Percentiles rank a stretch among this genome's conserved stretches.
Evolutionary conservation across 139 green algal species (phyloP).

Genomic region (Haematococcus lacustris): DNA sequence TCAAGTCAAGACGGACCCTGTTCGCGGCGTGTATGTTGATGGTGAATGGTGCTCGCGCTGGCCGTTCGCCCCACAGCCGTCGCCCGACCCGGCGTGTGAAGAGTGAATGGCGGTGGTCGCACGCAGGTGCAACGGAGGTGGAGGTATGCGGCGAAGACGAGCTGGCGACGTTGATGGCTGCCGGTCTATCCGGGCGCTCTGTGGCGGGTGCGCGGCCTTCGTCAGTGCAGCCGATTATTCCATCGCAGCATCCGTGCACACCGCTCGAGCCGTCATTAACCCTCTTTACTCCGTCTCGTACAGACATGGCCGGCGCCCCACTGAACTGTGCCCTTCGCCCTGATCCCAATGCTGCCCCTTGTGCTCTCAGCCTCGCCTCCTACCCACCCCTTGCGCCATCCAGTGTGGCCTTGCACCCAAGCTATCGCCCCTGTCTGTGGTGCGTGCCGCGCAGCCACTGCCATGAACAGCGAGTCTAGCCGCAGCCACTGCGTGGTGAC

Average conservation of each 20-base stretch:
- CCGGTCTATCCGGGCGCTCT: slow-evolving; percentile 34
- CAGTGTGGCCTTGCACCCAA: not conserved
- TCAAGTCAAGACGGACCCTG: slow-evolving; percentile 39
- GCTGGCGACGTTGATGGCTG: slow-evolving; percentile 43
- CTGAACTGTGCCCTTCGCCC: too few relatives aligned
- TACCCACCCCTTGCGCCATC: too few relatives aligned
- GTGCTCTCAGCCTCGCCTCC: too few relatives aligned
- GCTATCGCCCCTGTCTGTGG: not conserved
- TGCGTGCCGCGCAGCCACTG: slow-evolving; percentile 38
- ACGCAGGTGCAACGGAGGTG: slow-evolving; percentile 19
- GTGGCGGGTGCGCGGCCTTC: slow-evolving; percentile 27
- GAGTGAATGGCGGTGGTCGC: too few relatives aligned
- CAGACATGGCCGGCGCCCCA: too few relatives aligned
- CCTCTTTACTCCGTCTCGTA: too few relatives aligned
- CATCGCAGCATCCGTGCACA: slow-evolving; percentile 2
- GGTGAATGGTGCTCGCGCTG: slow-evolving; percentile 21
- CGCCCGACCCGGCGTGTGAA: too few relatives aligned
- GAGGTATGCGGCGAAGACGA: slow-evolving; percentile 39
- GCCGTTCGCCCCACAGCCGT: too few relatives aligned
- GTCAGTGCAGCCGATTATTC: not conserved
- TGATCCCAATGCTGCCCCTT: too few relatives aligned
- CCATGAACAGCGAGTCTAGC: slow-evolving; percentile 57
- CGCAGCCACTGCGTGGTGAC: slow-evolving; percentile 68
- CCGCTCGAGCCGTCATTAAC: too few relatives aligned
- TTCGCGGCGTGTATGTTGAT: slow-evolving; percentile 38